Evolutionary conservation across 106 monocot species (phyloP).

Genomic region (Xerophyta viscosa): DNA sequence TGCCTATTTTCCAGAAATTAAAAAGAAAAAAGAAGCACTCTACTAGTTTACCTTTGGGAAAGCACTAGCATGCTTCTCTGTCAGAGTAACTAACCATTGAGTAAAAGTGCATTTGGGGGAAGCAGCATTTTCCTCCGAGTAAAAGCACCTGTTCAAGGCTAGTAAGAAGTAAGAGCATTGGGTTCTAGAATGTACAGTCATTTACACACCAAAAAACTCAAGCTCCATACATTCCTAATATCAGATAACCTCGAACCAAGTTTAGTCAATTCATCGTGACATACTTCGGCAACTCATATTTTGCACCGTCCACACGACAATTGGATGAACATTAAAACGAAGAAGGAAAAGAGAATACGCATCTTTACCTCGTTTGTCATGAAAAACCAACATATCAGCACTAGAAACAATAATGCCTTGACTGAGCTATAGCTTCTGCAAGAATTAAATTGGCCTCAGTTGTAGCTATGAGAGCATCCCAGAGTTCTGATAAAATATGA

Average conservation of each 20-base stretch:
- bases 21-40: too few species aligned
- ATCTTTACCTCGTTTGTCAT: slow-evolving; percentile 52
- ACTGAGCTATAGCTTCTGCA: slow-evolving; percentile 50
- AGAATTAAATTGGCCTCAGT: slow-evolving; percentile 45
- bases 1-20: too few species aligned
- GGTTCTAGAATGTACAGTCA: slow-evolving; percentile 4
- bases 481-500: too few species aligned
- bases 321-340: not conserved
- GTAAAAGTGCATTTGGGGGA: too few species aligned
- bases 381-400: slow-evolving; percentile 49
- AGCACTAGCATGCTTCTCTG: too few species aligned
- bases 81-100: too few species aligned
- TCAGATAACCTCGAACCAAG: slow-evolving; percentile 41
- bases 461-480: slow-evolving; percentile 61
- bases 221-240: not conserved
- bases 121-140: too few species aligned
- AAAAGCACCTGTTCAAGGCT: too few species aligned
- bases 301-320: slow-evolving; percentile 41
- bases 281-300: slow-evolving; percentile 75
- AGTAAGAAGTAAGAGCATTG: too few species aligned
- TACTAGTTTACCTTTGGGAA: too few species aligned
- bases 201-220: slow-evolving; percentile 25
- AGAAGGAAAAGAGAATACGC: not conserved
- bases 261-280: slow-evolving; percentile 63
- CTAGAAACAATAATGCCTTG: slow-evolving; percentile 46